Evolutionary conservation across 768 basidiomycete species (phyloP).

Genomic region (Boletus coccyginus): DNA sequence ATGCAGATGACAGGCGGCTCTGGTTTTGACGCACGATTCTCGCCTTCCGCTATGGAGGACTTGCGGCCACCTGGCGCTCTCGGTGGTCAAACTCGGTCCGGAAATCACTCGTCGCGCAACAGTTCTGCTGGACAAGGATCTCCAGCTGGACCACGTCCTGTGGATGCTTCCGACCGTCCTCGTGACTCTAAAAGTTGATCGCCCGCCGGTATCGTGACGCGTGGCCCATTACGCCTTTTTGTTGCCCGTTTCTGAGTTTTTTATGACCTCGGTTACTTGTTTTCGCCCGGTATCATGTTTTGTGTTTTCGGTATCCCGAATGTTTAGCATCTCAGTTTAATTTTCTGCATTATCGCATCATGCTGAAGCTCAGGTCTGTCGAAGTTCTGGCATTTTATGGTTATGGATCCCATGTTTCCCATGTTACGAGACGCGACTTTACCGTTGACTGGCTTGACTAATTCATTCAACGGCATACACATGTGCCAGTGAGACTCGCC

Average conservation of each 20-base stretch:
- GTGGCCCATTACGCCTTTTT: slow-evolving; percentile 6
- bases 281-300: slow-evolving; percentile 16
- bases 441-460: neutral
- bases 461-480: neutral
- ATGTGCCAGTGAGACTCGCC: neutral
- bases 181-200: slow-evolving; percentile 28
- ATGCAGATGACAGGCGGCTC: slow-evolving; percentile 66
- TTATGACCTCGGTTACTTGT: slow-evolving; percentile 10
- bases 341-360: slow-evolving; percentile 18
- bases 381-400: slow-evolving; percentile 10
- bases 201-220: neutral
- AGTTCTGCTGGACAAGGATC: slow-evolving; percentile 56
- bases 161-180: slow-evolving; percentile 27
- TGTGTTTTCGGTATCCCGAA: slow-evolving; percentile 12
- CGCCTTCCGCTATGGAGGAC: slow-evolving; percentile 35
- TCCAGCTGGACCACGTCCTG: slow-evolving; percentile 39
- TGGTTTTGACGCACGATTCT: slow-evolving; percentile 56
- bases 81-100: slow-evolving; percentile 28
- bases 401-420: neutral
- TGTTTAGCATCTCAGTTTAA: slow-evolving; percentile 17
- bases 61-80: slow-evolving; percentile 27
- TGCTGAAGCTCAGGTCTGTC: neutral
- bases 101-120: slow-evolving; percentile 41
- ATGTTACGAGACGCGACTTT: slow-evolving; percentile 1
- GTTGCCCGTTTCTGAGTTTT: slow-evolving; percentile 7